These are phyloP conservation scores for Penicillium sp. DNA, from an alignment of 2,329 filamentous ascomycete species.

Conservation along the genomic window DNA sequence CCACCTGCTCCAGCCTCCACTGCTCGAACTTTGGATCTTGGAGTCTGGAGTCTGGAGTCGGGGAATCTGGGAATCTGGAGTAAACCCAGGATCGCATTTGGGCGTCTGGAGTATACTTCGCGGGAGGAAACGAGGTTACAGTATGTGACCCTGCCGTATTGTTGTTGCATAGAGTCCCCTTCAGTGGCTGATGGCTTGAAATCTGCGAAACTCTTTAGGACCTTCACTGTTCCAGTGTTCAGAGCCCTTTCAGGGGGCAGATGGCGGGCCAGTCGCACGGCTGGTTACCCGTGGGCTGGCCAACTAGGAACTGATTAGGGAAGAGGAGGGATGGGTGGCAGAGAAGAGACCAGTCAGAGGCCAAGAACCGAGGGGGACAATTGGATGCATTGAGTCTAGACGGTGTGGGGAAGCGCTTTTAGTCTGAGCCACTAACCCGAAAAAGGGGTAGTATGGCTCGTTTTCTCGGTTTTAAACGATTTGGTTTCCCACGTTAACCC, in stretches of 20 bases:
- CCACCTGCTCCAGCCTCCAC: background rate
- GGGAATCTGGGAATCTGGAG: background rate
- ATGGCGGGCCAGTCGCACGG: background rate
- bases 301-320: background rate
- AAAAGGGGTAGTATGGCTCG: background rate
- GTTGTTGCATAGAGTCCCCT: constrained; percentile 8
- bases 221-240: background rate
- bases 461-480: background rate
- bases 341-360: background rate
- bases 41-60: background rate
- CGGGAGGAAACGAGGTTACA: constrained; percentile 1
- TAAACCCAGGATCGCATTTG: no score
- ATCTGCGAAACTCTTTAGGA: background rate
- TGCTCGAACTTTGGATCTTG: background rate
- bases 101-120: background rate
- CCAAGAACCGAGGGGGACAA: background rate
- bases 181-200: constrained; percentile 3
- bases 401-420: background rate
- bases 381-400: constrained; percentile 1
- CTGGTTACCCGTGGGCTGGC: background rate
- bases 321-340: background rate
- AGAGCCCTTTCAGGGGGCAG: background rate
- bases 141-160: constrained; percentile 7
- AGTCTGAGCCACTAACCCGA: background rate
- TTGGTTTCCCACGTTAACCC: background rate